These are phyloP conservation scores for Chaetomium sp. DNA, from an alignment of 2,329 filamentous ascomycete species.

Conservation along the genomic window DNA sequence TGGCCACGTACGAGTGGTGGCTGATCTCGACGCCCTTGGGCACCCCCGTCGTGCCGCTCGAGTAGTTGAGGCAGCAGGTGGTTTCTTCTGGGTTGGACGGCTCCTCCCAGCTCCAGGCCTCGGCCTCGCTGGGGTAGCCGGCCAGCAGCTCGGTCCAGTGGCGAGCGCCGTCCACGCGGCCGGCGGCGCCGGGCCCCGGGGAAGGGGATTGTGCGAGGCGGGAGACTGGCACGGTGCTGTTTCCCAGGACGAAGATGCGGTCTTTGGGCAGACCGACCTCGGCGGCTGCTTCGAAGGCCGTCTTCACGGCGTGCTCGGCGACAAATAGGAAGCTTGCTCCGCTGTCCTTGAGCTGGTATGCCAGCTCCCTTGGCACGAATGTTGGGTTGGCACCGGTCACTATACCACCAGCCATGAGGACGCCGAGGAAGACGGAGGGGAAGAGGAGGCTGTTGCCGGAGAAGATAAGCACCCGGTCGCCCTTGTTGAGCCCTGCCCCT, in stretches of 20 bases:
- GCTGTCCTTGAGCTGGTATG: slow-evolving; percentile 73
- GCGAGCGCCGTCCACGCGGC: slow-evolving; percentile 45
- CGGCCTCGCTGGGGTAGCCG: slow-evolving; percentile 50
- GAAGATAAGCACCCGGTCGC: slow-evolving; percentile 74
- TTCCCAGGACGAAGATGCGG: slow-evolving; percentile 68
- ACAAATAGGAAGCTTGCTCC: slow-evolving; percentile 68
- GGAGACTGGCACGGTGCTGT: slow-evolving; percentile 40
- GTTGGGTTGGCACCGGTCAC: slow-evolving; percentile 63
- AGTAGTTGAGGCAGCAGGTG: slow-evolving; percentile 76
- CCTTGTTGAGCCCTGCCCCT: slow-evolving; percentile 63
- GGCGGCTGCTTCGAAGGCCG: slow-evolving; percentile 66
- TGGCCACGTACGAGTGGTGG: slow-evolving; percentile 76
- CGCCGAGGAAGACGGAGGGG: slow-evolving; percentile 69
- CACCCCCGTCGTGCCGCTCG: slow-evolving; percentile 75
- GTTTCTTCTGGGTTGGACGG: slow-evolving; percentile 52
- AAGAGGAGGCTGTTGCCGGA: slow-evolving; percentile 74
- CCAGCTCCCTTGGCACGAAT: slow-evolving; percentile 68
- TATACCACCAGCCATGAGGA: slow-evolving; percentile 75
- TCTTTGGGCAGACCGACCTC: slow-evolving; percentile 56
- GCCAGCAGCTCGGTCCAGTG: slow-evolving; percentile 68
- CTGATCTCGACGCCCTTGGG: slow-evolving; percentile 83
- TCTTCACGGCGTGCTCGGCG: slow-evolving; percentile 60
- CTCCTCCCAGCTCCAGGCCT: slow-evolving; percentile 65
- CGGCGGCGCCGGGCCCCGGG: slow-evolving; percentile 33
- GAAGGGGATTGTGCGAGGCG: slow-evolving; percentile 28